Evolutionary conservation across 2,329 filamentous ascomycete genomes (phyloP).

Genomic region (Epicoccum nigrum): DNA sequence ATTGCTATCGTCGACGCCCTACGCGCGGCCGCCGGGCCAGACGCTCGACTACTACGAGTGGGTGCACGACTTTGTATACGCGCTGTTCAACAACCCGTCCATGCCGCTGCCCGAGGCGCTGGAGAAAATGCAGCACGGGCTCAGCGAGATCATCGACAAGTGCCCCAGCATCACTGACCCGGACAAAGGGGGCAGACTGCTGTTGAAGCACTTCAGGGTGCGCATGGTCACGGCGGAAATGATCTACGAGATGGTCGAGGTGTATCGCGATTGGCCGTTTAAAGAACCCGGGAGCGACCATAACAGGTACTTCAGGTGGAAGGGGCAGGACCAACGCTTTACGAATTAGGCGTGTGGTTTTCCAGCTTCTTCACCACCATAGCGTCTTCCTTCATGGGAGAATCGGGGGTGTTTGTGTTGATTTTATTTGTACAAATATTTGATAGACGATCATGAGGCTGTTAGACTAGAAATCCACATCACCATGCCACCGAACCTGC

Average conservation of each 20-base stretch:
- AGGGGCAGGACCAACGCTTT: no score
- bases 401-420: no score
- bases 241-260: constrained; percentile 37
- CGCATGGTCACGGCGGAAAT: constrained; percentile 43
- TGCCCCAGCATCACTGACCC: constrained; percentile 39
- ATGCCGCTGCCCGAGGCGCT: constrained; percentile 27
- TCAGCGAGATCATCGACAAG: constrained; percentile 31
- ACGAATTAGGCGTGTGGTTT: no score
- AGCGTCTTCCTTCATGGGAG: no score
- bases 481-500: no score
- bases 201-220: constrained; percentile 39
- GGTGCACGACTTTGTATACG: constrained; percentile 37
- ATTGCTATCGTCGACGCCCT: constrained; percentile 72
- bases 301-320: constrained; percentile 32
- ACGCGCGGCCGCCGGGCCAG: constrained; percentile 30
- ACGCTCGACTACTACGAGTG: constrained; percentile 30
- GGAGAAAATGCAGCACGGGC: constrained; percentile 40
- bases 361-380: no score
- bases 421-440: no score
- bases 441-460: no score
- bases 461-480: no score
- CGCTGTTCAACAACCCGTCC: constrained; percentile 17
- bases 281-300: constrained; percentile 30
- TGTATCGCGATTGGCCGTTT: constrained; percentile 46
- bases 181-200: constrained; percentile 38